phyloP scores from a whole-genome alignment of 257 asterid species.

The Solanum ahanhuiri region DNA sequence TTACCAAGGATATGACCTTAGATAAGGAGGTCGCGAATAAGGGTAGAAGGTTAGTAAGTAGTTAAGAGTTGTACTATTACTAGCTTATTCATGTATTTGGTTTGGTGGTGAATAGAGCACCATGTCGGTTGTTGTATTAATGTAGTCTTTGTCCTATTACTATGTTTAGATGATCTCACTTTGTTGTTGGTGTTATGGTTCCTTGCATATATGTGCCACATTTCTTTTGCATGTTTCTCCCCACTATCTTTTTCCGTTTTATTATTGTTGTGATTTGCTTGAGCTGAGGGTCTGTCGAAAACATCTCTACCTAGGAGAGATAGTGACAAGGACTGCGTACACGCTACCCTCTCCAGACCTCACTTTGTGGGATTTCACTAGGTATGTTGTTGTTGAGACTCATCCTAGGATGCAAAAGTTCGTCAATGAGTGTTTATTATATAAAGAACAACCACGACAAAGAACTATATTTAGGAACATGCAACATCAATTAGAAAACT shows the following conservation, averaged over 20 bases:
- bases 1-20: not conserved
- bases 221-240: not conserved
- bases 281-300: not conserved
- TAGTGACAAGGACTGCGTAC: not conserved
- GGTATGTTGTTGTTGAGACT: not conserved
- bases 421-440: not conserved
- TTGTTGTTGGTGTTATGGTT: not conserved
- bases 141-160: not conserved
- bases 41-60: not conserved
- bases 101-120: not conserved
- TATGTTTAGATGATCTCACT: not conserved
- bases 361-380: not conserved
- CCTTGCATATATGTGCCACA: not conserved
- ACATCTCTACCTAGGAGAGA: not conserved
- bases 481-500: not conserved
- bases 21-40: not conserved
- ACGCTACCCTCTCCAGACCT: not conserved
- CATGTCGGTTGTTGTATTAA: not conserved
- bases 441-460: not conserved
- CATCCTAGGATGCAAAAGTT: not conserved
- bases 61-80: not conserved
- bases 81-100: not conserved
- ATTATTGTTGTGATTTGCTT: not conserved
- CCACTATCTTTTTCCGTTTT: not conserved
- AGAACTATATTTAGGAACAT: not conserved